Evolutionary conservation across 1,284 basidiomycete species (phyloP).

Genomic region (Fomes fomentarius): DNA sequence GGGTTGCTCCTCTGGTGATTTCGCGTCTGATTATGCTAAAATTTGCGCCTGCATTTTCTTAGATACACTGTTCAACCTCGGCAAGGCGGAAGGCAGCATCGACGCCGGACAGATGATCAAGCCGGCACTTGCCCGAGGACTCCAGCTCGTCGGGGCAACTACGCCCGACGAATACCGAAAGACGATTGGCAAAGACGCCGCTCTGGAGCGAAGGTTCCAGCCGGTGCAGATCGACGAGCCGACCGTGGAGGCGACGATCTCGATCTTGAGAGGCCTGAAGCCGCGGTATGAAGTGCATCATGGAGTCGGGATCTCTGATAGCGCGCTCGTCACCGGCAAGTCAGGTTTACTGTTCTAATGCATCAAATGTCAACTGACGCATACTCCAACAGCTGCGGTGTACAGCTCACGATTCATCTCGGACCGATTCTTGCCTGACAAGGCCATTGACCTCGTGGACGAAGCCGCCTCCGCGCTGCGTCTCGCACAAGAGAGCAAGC

Average conservation of each 20-base stretch:
- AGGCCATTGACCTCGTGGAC: constrained; percentile 89
- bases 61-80: constrained; percentile 85
- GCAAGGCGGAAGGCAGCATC: constrained; percentile 90
- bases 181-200: constrained; percentile 91
- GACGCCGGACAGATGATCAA: constrained; percentile 94
- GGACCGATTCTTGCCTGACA: constrained; percentile 88
- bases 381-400: constrained; percentile 67
- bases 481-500: constrained; percentile 90
- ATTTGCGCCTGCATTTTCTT: constrained; percentile 1
- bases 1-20: constrained; percentile 35
- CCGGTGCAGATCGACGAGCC: constrained; percentile 89
- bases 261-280: constrained; percentile 88
- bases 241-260: constrained; percentile 83
- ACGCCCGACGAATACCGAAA: constrained; percentile 91
- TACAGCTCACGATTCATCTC: constrained; percentile 85
- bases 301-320: constrained; percentile 89
- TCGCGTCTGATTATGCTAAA: too few species aligned
- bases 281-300: constrained; percentile 88
- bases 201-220: constrained; percentile 90
- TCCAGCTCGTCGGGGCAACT: constrained; percentile 88
- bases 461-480: constrained; percentile 89
- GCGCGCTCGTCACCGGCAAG: constrained; percentile 81
- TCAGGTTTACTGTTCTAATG: not conserved
- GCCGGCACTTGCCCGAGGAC: constrained; percentile 82
- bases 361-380: not conserved